Conservation (phyloP, 2,329 filamentous ascomycete species). For the Teratosphaeria gauchensis region DNA sequence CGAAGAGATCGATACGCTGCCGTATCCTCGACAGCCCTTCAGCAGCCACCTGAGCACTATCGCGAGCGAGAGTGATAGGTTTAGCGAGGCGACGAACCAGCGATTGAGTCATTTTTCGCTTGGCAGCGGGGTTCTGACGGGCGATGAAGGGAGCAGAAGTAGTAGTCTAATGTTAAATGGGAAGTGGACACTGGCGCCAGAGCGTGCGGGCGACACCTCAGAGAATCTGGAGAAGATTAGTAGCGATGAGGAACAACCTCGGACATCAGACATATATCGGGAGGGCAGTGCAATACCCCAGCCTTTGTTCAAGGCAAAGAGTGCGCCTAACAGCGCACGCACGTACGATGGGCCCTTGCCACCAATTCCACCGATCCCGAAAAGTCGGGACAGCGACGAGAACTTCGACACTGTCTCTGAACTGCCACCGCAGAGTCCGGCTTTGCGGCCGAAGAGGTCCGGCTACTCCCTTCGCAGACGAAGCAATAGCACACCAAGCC, state of each 20-base stretch:
- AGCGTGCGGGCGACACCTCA: background rate
- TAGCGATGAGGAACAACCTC: background rate
- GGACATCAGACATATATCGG: constrained; percentile 11
- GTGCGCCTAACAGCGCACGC: constrained; percentile 3
- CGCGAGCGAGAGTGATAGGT: constrained; percentile 24
- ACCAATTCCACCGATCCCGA: constrained; percentile 22
- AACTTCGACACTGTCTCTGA: constrained; percentile 26
- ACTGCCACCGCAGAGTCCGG: constrained; percentile 16
- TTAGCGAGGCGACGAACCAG: constrained; percentile 16
- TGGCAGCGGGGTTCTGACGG: constrained; percentile 23
- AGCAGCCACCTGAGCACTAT: constrained; percentile 28
- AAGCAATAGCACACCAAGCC: constrained; percentile 22
- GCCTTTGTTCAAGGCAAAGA: constrained; percentile 20
- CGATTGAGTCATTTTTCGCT: constrained; percentile 25
- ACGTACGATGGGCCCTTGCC: constrained; percentile 22
- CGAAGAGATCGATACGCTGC: constrained; percentile 21
- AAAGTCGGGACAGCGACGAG: constrained; percentile 21
- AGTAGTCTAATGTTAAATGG: constrained; percentile 12
- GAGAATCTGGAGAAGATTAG: background rate
- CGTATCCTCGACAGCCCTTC: constrained; percentile 22
- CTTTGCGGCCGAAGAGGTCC: constrained; percentile 24
- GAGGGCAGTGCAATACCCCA: constrained; percentile 25
- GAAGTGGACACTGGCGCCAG: background rate
- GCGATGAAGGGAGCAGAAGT: constrained; percentile 20
- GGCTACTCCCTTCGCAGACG: constrained; percentile 23